Conservation (phyloP, 2,329 filamentous ascomycete species). For the Ophiostoma sp. region DNA sequence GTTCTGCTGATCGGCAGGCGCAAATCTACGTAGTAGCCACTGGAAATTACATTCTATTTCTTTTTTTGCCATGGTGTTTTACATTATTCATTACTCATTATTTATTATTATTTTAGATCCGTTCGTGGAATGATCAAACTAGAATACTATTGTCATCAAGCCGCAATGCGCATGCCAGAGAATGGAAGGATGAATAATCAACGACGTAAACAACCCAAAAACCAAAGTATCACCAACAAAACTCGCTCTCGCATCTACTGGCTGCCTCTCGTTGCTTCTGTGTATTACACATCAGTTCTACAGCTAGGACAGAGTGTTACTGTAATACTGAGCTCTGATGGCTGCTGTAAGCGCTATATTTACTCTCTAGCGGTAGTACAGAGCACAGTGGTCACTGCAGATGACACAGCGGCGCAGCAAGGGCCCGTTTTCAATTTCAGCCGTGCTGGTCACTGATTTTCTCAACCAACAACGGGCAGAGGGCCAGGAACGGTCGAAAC, state of each 20-base stretch:
- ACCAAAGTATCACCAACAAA: not conserved
- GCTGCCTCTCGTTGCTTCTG: slow-evolving; percentile 13
- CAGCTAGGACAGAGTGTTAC: not conserved
- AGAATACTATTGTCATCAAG: not conserved
- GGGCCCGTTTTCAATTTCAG: slow-evolving; percentile 4
- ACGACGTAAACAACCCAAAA: not conserved
- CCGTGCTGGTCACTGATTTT: not conserved
- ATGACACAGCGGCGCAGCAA: not conserved
- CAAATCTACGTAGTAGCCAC: not conserved
- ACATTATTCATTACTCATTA: not conserved
- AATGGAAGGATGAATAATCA: not conserved
- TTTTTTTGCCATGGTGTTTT: not conserved
- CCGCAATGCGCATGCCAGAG: not conserved
- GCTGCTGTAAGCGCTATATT: not conserved
- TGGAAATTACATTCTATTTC: slow-evolving; percentile 5
- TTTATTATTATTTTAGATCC: not conserved
- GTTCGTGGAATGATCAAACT: not conserved
- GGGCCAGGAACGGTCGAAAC: slow-evolving; percentile 2
- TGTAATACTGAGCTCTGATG: not conserved
- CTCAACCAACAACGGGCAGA: not conserved
- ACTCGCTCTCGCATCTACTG: slow-evolving; percentile 3
- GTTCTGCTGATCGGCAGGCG: not conserved
- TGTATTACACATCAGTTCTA: not conserved
- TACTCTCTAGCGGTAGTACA: not conserved
- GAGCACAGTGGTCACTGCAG: not conserved